A percentile compares a stretch with the other conserved stretches of the same genome.
Conservation (phyloP, 1,284 basidiomycete genomes). For the Marasmius fiardii region DNA sequence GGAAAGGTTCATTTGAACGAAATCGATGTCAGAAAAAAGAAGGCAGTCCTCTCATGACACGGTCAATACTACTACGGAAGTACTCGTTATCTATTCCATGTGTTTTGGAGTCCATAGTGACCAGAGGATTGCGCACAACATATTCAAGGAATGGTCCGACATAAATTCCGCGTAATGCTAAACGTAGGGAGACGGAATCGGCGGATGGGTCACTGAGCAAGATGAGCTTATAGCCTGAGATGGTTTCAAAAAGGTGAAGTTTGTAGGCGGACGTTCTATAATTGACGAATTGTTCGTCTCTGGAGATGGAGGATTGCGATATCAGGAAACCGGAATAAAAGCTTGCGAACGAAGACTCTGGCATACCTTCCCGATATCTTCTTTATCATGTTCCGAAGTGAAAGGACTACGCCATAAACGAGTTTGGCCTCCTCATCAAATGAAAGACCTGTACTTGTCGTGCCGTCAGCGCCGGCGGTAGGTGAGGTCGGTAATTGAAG, state of each 20-base stretch:
- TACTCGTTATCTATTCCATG: slow-evolving; percentile 91
- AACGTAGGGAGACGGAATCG: slow-evolving; percentile 69
- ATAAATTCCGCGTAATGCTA: slow-evolving; percentile 86
- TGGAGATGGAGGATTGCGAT: slow-evolving; percentile 29
- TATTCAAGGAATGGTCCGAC: slow-evolving; percentile 92
- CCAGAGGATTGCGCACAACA: slow-evolving; percentile 89
- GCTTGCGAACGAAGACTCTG: slow-evolving; percentile 17
- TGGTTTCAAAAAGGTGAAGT: slow-evolving; percentile 89
- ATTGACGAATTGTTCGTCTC: slow-evolving; percentile 88
- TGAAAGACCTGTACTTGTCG: slow-evolving; percentile 54
- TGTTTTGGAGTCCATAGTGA: slow-evolving; percentile 76
- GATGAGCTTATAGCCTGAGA: slow-evolving; percentile 93
- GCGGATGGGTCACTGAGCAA: slow-evolving; percentile 86
- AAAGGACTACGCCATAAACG: slow-evolving; percentile 94
- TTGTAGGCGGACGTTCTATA: slow-evolving; percentile 94
- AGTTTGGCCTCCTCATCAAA: slow-evolving; percentile 99
- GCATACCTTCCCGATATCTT: slow-evolving; percentile 82
- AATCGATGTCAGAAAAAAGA: slow-evolving; percentile 42
- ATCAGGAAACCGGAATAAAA: slow-evolving; percentile 1
- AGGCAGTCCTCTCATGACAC: slow-evolving; percentile 66
- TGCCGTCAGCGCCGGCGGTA: slow-evolving; percentile 17
- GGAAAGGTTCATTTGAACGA: no score
- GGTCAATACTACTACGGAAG: slow-evolving; percentile 81
- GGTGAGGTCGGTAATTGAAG: slow-evolving; percentile 32
- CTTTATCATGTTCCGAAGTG: slow-evolving; percentile 91